Evolutionary conservation across 2,329 filamentous ascomycete genomes (phyloP).

Genomic region (Thielaviopsis populi): DNA sequence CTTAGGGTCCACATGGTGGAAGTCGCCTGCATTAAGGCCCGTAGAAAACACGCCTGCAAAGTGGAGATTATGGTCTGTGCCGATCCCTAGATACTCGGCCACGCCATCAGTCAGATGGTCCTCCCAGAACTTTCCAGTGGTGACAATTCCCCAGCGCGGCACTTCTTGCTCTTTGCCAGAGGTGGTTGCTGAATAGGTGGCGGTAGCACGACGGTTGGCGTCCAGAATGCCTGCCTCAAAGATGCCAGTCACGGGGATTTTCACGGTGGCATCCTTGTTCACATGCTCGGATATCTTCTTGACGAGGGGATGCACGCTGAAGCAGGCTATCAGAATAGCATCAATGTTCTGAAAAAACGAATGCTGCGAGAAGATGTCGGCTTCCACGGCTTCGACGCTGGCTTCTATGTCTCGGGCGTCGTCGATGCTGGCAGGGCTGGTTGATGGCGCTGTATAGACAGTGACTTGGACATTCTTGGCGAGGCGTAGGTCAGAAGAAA

Average conservation of each 20-base stretch:
- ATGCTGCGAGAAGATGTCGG: constrained; percentile 27
- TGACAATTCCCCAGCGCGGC: constrained; percentile 68
- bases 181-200: not conserved
- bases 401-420: constrained; percentile 49
- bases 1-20: constrained; percentile 54
- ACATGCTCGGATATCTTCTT: constrained; percentile 32
- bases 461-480: not conserved
- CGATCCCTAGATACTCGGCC: constrained; percentile 43
- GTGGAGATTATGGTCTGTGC: constrained; percentile 22
- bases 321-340: constrained; percentile 78
- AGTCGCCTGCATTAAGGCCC: constrained; percentile 61
- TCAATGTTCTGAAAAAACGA: constrained; percentile 34
- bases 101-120: constrained; percentile 53
- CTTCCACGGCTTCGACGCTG: constrained; percentile 48
- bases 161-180: constrained; percentile 18
- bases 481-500: not conserved
- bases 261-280: constrained; percentile 16
- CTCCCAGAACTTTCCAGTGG: constrained; percentile 76
- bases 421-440: constrained; percentile 57
- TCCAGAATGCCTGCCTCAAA: constrained; percentile 68
- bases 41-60: constrained; percentile 77
- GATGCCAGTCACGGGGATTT: constrained; percentile 56
- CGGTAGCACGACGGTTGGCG: constrained; percentile 36
- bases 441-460: not conserved
- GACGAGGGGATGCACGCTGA: constrained; percentile 70